A percentile compares a stretch with the other conserved stretches of the same genome.
Evolutionary conservation across 2,329 filamentous ascomycete genomes (phyloP).

Genomic region (Ophiostoma perfectum): DNA sequence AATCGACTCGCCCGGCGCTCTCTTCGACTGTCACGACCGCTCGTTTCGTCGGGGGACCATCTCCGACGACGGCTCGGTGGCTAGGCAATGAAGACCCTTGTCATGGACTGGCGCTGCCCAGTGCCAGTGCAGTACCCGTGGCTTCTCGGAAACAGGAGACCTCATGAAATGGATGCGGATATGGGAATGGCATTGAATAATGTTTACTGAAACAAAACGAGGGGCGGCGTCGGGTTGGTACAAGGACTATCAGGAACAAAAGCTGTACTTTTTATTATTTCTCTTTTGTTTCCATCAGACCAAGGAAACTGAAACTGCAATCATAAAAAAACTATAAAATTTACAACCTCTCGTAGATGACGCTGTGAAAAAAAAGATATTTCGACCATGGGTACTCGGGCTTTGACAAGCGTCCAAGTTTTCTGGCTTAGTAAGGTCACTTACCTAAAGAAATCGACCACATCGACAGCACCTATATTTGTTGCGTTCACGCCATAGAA

Average conservation of each 20-base stretch:
- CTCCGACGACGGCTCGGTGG: too few relatives aligned
- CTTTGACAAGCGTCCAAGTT: background rate
- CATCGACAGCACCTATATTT: background rate
- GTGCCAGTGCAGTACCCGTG: too few relatives aligned
- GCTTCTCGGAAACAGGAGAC: too few relatives aligned
- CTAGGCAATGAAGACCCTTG: too few relatives aligned
- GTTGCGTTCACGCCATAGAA: background rate
- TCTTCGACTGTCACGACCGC: too few relatives aligned
- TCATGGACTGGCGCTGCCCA: too few relatives aligned
- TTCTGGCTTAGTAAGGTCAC: background rate
- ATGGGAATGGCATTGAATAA: background rate
- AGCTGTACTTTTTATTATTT: background rate
- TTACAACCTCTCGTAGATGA: background rate
- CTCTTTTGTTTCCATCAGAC: background rate
- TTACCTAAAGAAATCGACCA: background rate
- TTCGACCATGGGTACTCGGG: too few relatives aligned
- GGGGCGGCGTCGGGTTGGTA: constrained; percentile 9
- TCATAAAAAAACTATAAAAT: constrained; percentile 1
- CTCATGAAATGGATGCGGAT: background rate
- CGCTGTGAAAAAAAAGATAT: too few relatives aligned
- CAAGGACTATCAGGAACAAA: constrained; percentile 7
- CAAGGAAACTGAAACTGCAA: constrained; percentile 18
- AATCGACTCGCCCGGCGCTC: too few relatives aligned
- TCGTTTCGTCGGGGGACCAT: too few relatives aligned
- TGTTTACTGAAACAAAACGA: background rate